Evolutionary conservation across 2,329 filamentous ascomycete species (phyloP).

Genomic region (Geosmithia morbida): DNA sequence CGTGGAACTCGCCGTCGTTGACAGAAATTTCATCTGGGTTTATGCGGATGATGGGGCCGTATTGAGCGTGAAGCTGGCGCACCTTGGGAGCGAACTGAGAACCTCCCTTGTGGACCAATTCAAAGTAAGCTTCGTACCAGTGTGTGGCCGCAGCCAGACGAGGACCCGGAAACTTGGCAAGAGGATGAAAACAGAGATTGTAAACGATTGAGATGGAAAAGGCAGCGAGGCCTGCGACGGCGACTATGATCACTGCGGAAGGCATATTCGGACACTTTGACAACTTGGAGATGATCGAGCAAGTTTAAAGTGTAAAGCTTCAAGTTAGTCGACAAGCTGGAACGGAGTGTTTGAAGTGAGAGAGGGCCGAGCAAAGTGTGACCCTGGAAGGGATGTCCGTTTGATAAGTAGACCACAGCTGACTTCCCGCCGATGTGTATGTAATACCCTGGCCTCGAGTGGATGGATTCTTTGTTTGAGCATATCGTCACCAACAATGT

Average conservation of each 20-base stretch:
- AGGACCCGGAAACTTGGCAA: slow-evolving; percentile 3
- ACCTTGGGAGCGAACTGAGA: not conserved
- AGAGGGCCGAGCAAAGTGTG: not conserved
- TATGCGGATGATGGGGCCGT: slow-evolving; percentile 2
- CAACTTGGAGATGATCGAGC: not conserved
- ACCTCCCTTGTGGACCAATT: slow-evolving; percentile 1
- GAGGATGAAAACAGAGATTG: slow-evolving; percentile 2
- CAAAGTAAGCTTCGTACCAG: slow-evolving; percentile 6
- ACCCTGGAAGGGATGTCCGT: not conserved
- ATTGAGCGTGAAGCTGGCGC: not conserved
- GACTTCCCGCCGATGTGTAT: not conserved
- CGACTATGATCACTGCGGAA: not conserved
- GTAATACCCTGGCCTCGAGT: not conserved
- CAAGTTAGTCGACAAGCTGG: not conserved
- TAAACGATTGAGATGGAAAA: not conserved
- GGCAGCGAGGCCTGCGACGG: not conserved
- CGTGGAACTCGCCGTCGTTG: not conserved
- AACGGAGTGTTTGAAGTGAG: not conserved
- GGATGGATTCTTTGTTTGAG: not conserved
- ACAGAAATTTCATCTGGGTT: slow-evolving; percentile 2
- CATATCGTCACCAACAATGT: not conserved
- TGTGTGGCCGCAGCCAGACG: slow-evolving; percentile 1
- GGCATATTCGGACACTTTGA: not conserved
- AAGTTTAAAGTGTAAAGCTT: not conserved
- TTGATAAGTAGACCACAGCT: not conserved